Evolutionary conservation across 1,139 yeast species (phyloP), one percentile per base, ranked within the genome.

Genomic region (Zygosaccharomyces pseudobailii): DNA sequence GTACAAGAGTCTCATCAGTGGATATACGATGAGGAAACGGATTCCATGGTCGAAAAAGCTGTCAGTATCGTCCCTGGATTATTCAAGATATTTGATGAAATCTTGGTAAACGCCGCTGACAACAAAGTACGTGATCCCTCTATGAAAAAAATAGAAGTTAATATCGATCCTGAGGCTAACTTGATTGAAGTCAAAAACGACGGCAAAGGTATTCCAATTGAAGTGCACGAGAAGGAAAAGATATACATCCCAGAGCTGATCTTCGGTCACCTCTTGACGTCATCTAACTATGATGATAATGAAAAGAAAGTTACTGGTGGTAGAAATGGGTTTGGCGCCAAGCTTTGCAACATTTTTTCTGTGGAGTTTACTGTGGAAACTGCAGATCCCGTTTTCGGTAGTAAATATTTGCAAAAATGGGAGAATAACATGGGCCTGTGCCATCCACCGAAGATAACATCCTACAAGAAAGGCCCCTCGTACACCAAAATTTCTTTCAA

Each of bases 301-400:
- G 86, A 92, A 62, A 87, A 87, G 70, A 94, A 94, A 67, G 97
- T 94, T 24, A 88, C 96, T 2, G 99, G 98, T 72, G 99, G 99
- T 68, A 81, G 99, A 74, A 94, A 94, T 65, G 98, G 98, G 55
- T 94, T 81, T 65, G 99, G 99, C 69, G 98, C 99, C 42, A 94
- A 94, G 66, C 73, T 94, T 67, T 87, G 95, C 76, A 86, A 94
- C 70, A 87, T 94, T 58, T 88, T 88, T 64, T 89, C 97, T 21
- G 86, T 90, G 3, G 86, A 87, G 61, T 94, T 94, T 63, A 78
- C 74, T 17, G 76, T 94, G 35, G 97, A 90, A 65, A 94, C 99
- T 5, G 95, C 96, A 7, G 97, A 92, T 65, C 77, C 80, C 50
- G 72, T 69, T 42, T 72, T 75, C 8, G 82, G 78, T 39, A 76